Base-by-base conservation (phyloP, 495 filamentous ascomycete genomes). In the Geopyxis carbonaria region DNA sequence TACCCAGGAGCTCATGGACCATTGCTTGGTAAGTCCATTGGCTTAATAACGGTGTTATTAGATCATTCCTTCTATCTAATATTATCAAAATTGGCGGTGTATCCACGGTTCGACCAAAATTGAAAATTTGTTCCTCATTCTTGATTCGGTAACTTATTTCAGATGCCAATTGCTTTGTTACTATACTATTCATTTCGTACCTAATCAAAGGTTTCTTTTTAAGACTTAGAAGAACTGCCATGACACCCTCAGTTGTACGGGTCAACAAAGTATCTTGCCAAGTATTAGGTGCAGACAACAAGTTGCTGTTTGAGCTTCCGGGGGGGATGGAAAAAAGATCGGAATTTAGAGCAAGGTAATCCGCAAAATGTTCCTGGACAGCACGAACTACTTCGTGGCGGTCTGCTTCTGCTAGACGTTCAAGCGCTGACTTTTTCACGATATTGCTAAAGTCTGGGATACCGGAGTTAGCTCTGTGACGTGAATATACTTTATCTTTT, bases 1-100 rank as follows among this genome's bases (percentile, higher is more conserved):
- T 93, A 10, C 89, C 91, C 23, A 95, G 68, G 18, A 94, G 61
- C 46, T 95, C 89, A 54, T 97, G 89, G 1, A 95, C 91, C 89
- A 95, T 95, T 6, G 91, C 91, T 58, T 95, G 89, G 57, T 97
- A 97, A 21, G 89, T 95, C 89, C 89, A 97, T 57, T 97, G 89
- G 7, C 81, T 91, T 31, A 97, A 68, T 19, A 97, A 60, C 0
- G 89, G 89, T n/a, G 89, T 97, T 29, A 94, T 76, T 1, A 89
- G 91, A 47, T 97, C 89, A 57, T 94, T 86, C 57, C 89, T 72
- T 22, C 89, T 73, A 60, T 97, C 89, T 13, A 95, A 59, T 35
- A 97, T 73, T 35, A 97, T 65, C 3, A 97, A 65, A 48, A 97
- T 82, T 0, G 91, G 91, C 1, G 91, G 80, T 2, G 89, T 97